Conservation (phyloP, 2,329 filamentous ascomycete species). For the Neopestalotiopsis clavispora region DNA sequence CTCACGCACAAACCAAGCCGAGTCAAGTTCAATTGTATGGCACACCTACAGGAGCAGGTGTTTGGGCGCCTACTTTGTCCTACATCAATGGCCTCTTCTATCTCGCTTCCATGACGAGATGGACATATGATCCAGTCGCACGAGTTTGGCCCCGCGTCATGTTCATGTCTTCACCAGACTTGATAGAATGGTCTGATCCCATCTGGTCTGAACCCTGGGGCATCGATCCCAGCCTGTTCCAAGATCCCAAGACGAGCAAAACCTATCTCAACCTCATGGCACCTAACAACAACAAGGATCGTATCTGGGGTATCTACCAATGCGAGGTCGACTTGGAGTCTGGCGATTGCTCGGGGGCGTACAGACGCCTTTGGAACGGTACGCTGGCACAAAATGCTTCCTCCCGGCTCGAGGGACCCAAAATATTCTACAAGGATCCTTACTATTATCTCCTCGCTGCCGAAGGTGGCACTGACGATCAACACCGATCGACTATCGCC, state of each 20-base stretch:
- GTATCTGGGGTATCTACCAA: constrained; percentile 29
- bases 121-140: constrained; percentile 22
- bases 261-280: constrained; percentile 30
- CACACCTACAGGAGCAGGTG: constrained; percentile 29
- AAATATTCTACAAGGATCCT: constrained; percentile 42
- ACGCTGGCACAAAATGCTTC: constrained; percentile 35
- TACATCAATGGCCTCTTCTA: constrained; percentile 36
- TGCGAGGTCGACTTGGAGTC: constrained; percentile 27
- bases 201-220: constrained; percentile 30
- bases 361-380: constrained; percentile 29
- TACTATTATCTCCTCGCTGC: constrained; percentile 51
- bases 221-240: constrained; percentile 21
- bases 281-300: constrained; percentile 24
- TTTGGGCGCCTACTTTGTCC: constrained; percentile 41
- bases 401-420: constrained; percentile 43
- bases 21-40: constrained; percentile 7
- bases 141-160: constrained; percentile 41
- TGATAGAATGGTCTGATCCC: constrained; percentile 27
- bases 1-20: not conserved
- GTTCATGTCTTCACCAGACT: constrained; percentile 27
- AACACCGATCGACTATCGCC: constrained; percentile 43
- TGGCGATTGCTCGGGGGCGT: constrained; percentile 26
- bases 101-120: constrained; percentile 37
- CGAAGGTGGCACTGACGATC: constrained; percentile 47
- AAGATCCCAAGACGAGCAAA: constrained; percentile 20